Base-by-base conservation (phyloP, 805 yeast species). In the Ogataea polymorpha region DNA sequence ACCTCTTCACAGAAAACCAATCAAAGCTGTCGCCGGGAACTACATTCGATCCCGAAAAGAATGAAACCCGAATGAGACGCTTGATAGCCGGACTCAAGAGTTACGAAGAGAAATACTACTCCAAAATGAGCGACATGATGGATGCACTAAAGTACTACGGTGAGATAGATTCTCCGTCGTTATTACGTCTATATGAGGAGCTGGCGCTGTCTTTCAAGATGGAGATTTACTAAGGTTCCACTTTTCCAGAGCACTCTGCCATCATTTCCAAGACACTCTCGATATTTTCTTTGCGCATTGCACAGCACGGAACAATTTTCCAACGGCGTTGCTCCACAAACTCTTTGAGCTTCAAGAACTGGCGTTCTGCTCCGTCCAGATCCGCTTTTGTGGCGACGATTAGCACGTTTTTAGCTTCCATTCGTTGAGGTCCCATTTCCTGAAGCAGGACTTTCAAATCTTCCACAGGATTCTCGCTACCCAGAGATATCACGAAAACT, bases 331-430 rank as follows among this genome's bases (percentile, higher is more conserved):
- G 47, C 5, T 61, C 60, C n/a, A 77, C 75, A 51, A 63, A 75
- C 0, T 59, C 57, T 32, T 66, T 67, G 38, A 93, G 65, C 6
- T 40, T 44, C 2, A 32, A 32, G 51, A 67, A 91, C 33, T 71
- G 76, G 4, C 65, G 69, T 28, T 72, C 68, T 2, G 83, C 64
- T 2, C 65, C 74, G 31, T 74, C 75, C 15, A 86, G 54, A 59
- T 93, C 99, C 1, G 96, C 98, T 62, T 93, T 93, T n/a, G 96
- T 90, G 12, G 91, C 96, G 8, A 90, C 86, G 13, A 93, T 77
- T 42, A 93, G 66, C 1, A 84, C 73, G 30, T 70, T 74, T 55
- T 89, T 89, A 25, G 63, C 65, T n/a, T 61, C 51, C 59, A 86
- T 62, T 37, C 91, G 71, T 32, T 73, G 66, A 1, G 70, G 59